phyloP scores from a whole-genome alignment of 2,329 filamentous ascomycete genomes.

The Cladorrhinum sp. region DNA sequence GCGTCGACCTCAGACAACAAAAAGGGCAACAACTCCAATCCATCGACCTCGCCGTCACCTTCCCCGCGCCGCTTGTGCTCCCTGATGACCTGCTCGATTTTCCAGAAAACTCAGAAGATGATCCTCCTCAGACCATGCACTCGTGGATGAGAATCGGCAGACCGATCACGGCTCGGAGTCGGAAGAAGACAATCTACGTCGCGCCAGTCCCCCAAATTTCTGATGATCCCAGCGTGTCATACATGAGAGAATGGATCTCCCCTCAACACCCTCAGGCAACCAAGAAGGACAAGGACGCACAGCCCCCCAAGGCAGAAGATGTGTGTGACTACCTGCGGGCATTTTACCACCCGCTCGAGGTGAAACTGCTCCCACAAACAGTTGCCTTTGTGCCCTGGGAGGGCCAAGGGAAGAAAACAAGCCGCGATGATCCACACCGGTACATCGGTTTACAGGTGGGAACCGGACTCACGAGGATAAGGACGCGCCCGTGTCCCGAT shows the following conservation, averaged over 20 bases:
- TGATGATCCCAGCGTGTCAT: conserved; percentile 31
- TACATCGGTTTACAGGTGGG: conserved; percentile 46
- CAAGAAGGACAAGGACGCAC: not conserved
- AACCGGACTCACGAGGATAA: conserved; percentile 45
- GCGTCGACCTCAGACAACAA: conserved; percentile 12
- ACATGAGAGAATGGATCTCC: conserved; percentile 43
- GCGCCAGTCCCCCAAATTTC: conserved; percentile 43
- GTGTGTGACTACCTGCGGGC: conserved; percentile 38
- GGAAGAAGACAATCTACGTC: conserved; percentile 53
- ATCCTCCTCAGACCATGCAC: conserved; percentile 49
- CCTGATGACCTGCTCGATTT: conserved; percentile 57
- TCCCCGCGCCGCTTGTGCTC: conserved; percentile 58
- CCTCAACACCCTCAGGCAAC: conserved; percentile 16
- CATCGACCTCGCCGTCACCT: conserved; percentile 32
- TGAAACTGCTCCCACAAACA: conserved; percentile 41
- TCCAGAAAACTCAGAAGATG: conserved; percentile 49
- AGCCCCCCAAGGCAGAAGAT: conserved; percentile 30
- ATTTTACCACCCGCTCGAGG: conserved; percentile 53
- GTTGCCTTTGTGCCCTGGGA: conserved; percentile 52
- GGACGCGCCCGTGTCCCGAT: conserved; percentile 48
- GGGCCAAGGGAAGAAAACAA: conserved; percentile 18
- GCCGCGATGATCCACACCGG: conserved; percentile 19
- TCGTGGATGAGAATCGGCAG: conserved; percentile 53
- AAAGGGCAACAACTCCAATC: no score
- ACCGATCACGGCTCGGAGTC: conserved; percentile 40